A percentile compares a stretch with the other conserved stretches of the same genome.
Evolutionary conservation across 2,329 filamentous ascomycete species (phyloP).

Genomic region (Talaromyces sp.): DNA sequence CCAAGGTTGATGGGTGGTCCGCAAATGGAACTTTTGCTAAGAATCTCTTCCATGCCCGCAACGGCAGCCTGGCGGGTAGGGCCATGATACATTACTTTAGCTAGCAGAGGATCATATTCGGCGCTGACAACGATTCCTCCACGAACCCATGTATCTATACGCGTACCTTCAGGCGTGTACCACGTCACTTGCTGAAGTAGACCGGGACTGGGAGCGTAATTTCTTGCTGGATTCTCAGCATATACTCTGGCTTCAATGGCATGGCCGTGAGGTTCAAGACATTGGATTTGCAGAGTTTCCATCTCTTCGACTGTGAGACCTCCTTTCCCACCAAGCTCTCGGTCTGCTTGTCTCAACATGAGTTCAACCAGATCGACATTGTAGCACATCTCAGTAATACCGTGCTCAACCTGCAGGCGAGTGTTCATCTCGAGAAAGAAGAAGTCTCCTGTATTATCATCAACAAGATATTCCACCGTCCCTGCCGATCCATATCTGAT

Average conservation of each 20-base stretch:
- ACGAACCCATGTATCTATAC: constrained; percentile 65
- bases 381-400: constrained; percentile 57
- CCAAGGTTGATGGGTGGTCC: constrained; percentile 59
- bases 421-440: constrained; percentile 64
- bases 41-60: not conserved
- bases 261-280: not conserved
- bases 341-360: constrained; percentile 56
- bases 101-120: not conserved
- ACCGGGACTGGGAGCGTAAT: constrained; percentile 60
- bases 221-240: constrained; percentile 57
- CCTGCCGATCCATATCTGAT: constrained; percentile 76
- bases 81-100: not conserved
- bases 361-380: constrained; percentile 54
- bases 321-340: constrained; percentile 47
- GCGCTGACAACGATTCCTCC: not conserved
- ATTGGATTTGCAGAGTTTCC: constrained; percentile 20
- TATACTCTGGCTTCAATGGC: constrained; percentile 57
- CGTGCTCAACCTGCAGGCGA: constrained; percentile 57
- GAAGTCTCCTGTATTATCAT: constrained; percentile 75
- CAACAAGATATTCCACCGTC: constrained; percentile 86
- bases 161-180: constrained; percentile 46
- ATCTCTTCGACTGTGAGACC: constrained; percentile 28
- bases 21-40: constrained; percentile 24
- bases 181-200: constrained; percentile 57
- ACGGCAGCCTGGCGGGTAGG: not conserved